Evolutionary conservation across 495 filamentous ascomycete species (phyloP).

Genomic region (Hypoxylon rickii): DNA sequence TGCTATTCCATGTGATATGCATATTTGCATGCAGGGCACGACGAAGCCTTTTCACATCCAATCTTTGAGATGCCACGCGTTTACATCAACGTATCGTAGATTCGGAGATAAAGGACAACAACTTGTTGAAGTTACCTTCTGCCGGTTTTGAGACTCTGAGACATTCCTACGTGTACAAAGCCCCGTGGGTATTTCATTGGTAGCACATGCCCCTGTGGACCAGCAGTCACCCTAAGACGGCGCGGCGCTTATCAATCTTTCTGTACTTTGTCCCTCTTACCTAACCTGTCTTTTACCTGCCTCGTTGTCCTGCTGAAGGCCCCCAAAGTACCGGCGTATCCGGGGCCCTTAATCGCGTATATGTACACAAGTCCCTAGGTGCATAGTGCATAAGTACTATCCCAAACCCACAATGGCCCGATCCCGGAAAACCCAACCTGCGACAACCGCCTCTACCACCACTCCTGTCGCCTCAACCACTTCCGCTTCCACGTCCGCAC

Average conservation of each 20-base stretch:
- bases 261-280: no score
- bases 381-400: no score
- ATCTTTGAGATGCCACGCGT: no score
- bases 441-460: neutral
- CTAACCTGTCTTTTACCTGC: no score
- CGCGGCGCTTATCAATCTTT: neutral
- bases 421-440: slow-evolving; percentile 17
- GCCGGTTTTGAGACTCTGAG: no score
- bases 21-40: neutral
- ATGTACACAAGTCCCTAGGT: no score
- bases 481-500: slow-evolving; percentile 13
- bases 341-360: slow-evolving; percentile 1
- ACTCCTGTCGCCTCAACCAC: slow-evolving; percentile 6
- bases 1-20: no score
- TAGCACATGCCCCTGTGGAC: neutral
- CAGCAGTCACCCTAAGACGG: neutral
- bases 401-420: slow-evolving; percentile 24
- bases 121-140: no score
- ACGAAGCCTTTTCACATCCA: no score
- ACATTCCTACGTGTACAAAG: neutral
- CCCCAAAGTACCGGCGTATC: neutral
- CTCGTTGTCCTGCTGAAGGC: no score
- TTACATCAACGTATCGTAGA: neutral
- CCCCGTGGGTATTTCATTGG: no score
- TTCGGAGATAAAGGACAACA: neutral